A percentile compares a stretch with the other conserved stretches of the same genome.
These are phyloP conservation scores for Candida maris DNA, from an alignment of 805 yeast species.

Conservation along the genomic window DNA sequence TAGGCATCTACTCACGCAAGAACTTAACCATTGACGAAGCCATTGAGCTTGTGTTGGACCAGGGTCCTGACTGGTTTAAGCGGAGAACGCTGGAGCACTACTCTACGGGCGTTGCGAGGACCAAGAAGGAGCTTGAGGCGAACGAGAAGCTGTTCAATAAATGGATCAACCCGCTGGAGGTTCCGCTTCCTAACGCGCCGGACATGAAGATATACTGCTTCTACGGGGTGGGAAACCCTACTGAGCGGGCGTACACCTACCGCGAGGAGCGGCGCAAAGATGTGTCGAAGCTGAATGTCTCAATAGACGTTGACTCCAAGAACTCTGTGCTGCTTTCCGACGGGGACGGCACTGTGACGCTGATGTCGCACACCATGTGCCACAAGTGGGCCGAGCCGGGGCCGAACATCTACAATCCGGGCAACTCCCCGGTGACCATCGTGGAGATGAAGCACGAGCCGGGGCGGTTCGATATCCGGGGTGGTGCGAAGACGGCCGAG, in stretches of 20 bases:
- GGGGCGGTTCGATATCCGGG: constrained; percentile 87
- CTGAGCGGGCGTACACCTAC: constrained; percentile 90
- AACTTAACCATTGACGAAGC: constrained; percentile 67
- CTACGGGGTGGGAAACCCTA: constrained; percentile 95
- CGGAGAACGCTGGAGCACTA: constrained; percentile 65
- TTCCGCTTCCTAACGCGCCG: constrained; percentile 88
- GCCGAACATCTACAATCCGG: constrained; percentile 75
- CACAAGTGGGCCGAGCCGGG: constrained; percentile 44
- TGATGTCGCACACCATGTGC: constrained; percentile 84
- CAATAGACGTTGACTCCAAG: constrained; percentile 63
- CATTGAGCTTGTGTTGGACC: constrained; percentile 58
- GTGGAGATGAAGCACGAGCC: constrained; percentile 95
- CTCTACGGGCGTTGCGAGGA: constrained; percentile 71
- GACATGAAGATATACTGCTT: constrained; percentile 84
- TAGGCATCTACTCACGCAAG: constrained; percentile 39
- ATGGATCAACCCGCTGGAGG: constrained; percentile 96
- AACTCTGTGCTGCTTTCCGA: constrained; percentile 79
- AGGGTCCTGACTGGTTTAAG: constrained; percentile 74
- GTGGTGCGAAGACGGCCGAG: constrained; percentile 96
- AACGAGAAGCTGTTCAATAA: constrained; percentile 73
- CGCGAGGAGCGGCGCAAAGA: constrained; percentile 59
- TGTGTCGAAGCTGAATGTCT: constrained; percentile 53
- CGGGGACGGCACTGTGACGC: constrained; percentile 94
- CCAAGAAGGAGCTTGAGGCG: constrained; percentile 50
- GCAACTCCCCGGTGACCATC: constrained; percentile 61